Evolutionary conservation across 225 moss, liverwort and hornwort species (phyloP), one percentile per base, ranked within the genome.

Genomic region (Asterella californica): DNA sequence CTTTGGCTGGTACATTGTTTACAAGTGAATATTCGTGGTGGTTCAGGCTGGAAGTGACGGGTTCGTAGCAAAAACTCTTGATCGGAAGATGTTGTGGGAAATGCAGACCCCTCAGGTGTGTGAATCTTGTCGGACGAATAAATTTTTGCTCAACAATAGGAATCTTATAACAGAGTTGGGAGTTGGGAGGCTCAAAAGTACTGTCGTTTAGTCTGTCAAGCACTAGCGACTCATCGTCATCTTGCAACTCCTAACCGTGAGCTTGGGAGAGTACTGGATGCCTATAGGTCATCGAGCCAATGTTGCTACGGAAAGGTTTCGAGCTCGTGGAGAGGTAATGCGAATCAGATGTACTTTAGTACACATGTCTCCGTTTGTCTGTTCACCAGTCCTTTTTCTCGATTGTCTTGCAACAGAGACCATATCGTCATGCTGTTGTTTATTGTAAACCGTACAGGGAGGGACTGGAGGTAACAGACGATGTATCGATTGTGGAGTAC

Each of bases 31-130:
- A 14, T 46, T 72, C 9, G 47, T 75, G 53, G 47, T 80, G 33
- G 11, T 65, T 33, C 86, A 96, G 96, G 94, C 96, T 78, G 90
- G 91, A 63, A 77, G 72, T 6, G 85, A 89, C 71, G 85, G 84
- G 61, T 91, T 96, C 59, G 92, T 94, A 24, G 79, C 84, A 45
- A 96, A 88, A 78, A 96, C 96, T 63, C 86, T 96, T 45, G 86
- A 96, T 79, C 90, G 96, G 81, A 84, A 85, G 59, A 74, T 76
- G 57, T 80, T 96, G 52, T 96, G 96, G 96, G 96, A 96, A 91
- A 94, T 96, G 89, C 96, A 96, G 87, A 96, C 94, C 76, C 96
- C 94, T 77, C 96, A 96, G 96, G 96, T 96, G 96, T 96, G 78
- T 63, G 64, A 27, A 75, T 22, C 75, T 47, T 71, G 70, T 24